These are phyloP conservation scores for Syncephalastrum contaminatum DNA, from an alignment of 371 early-diverging fungal species.

Conservation along the genomic window DNA sequence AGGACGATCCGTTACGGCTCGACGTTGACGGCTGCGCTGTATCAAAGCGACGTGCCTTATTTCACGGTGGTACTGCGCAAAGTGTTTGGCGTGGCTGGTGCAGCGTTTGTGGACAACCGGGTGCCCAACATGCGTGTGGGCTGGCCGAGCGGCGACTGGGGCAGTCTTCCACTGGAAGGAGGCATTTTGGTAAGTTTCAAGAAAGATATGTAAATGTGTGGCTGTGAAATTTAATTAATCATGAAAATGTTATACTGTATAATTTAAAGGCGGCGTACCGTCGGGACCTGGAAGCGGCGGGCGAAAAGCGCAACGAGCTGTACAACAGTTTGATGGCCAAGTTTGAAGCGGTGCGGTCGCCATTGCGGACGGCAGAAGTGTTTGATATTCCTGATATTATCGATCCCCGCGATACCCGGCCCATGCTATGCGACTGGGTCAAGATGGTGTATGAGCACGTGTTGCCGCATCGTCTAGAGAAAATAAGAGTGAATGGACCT, in stretches of 20 bases:
- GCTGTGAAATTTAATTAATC: background rate
- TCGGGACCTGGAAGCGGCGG: conserved; percentile 42
- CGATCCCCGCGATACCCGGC: conserved; percentile 49
- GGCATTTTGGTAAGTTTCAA: conserved; percentile 26
- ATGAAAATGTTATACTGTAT: background rate
- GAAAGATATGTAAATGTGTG: background rate
- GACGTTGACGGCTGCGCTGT: conserved; percentile 44
- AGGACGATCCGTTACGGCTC: conserved; percentile 47
- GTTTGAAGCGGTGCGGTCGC: conserved; percentile 45
- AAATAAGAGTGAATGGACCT: conserved; percentile 32
- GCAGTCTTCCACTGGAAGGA: conserved; percentile 45
- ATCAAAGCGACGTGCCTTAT: conserved; percentile 46
- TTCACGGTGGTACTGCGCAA: conserved; percentile 45
- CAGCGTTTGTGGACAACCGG: conserved; percentile 48
- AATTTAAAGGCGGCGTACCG: conserved; percentile 41
- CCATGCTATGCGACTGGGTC: conserved; percentile 44
- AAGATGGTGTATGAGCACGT: conserved; percentile 39
- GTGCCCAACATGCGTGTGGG: conserved; percentile 42
- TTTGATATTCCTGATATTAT: conserved; percentile 51
- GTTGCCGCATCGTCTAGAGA: conserved; percentile 37
- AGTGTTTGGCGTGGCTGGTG: conserved; percentile 52
- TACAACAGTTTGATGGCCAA: conserved; percentile 37
- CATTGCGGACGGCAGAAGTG: conserved; percentile 42
- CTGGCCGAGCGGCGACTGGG: conserved; percentile 51
- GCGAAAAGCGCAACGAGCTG: conserved; percentile 41